Evolutionary conservation across 495 filamentous ascomycete genomes (phyloP).

Genomic region (Geopyxis carbonaria): DNA sequence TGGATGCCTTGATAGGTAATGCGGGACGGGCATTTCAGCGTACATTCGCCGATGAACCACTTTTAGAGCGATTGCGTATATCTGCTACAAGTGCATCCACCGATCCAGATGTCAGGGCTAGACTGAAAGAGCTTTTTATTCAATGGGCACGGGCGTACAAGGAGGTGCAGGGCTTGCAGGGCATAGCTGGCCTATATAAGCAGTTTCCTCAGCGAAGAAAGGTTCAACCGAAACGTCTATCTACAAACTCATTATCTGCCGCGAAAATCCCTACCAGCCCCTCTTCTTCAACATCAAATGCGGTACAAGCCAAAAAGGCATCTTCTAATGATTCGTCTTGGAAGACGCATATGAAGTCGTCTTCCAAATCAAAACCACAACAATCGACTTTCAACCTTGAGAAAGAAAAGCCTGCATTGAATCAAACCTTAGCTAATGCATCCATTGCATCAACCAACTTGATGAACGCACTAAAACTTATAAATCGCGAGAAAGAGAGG

Average conservation of each 20-base stretch:
- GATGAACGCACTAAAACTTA: slow-evolving; percentile 69
- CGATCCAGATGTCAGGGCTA: slow-evolving; percentile 67
- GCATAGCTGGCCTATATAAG: slow-evolving; percentile 64
- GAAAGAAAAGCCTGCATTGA: slow-evolving; percentile 69
- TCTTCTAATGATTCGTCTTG: not conserved
- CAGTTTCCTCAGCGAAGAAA: slow-evolving; percentile 52
- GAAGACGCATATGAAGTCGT: slow-evolving; percentile 15
- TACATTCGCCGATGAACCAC: slow-evolving; percentile 57
- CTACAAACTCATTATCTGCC: not conserved
- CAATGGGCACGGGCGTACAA: slow-evolving; percentile 80
- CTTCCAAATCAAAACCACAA: slow-evolving; percentile 30
- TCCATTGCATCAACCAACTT: slow-evolving; percentile 83
- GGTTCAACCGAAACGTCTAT: slow-evolving; percentile 10
- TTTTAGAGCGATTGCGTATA: slow-evolving; percentile 81
- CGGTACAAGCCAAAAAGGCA: slow-evolving; percentile 32
- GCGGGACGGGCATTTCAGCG: slow-evolving; percentile 78
- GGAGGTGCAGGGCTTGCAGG: slow-evolving; percentile 59
- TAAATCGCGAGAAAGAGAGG: slow-evolving; percentile 76
- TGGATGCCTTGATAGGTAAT: slow-evolving; percentile 91
- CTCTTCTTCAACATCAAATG: slow-evolving; percentile 29
- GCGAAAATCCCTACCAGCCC: slow-evolving; percentile 9
- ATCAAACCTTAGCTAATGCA: slow-evolving; percentile 64
- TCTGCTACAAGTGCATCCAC: slow-evolving; percentile 71
- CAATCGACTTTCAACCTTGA: slow-evolving; percentile 58
- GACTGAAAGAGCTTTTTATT: slow-evolving; percentile 67